These are phyloP conservation scores for Leccinum subtestaceum DNA, from an alignment of 768 basidiomycete species.

Conservation along the genomic window DNA sequence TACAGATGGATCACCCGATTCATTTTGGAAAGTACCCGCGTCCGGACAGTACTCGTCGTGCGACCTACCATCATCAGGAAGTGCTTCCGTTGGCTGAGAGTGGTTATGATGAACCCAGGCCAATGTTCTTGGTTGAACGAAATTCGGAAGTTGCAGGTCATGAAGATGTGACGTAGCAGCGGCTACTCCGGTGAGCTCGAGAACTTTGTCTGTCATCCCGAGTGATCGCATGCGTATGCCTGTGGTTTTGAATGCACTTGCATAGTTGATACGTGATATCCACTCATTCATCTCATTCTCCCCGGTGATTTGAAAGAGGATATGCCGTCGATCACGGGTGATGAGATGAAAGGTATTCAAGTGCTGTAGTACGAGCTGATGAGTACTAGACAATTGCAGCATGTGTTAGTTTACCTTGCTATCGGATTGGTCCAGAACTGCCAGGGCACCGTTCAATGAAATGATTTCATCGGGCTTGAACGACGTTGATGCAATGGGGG, in stretches of 20 bases:
- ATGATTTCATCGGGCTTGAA: conserved; percentile 85
- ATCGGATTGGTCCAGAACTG: conserved; percentile 76
- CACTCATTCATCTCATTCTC: conserved; percentile 82
- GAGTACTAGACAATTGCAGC: neutral
- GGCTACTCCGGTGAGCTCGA: conserved; percentile 78
- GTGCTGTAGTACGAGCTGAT: conserved; percentile 37
- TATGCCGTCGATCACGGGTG: conserved; percentile 74
- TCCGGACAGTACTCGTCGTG: conserved; percentile 31
- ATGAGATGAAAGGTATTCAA: conserved; percentile 74
- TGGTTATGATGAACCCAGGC: conserved; percentile 45
- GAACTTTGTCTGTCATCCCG: conserved; percentile 65
- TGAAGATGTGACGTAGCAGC: conserved; percentile 83
- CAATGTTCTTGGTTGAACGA: conserved; percentile 23
- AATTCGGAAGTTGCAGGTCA: conserved; percentile 48
- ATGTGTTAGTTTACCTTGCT: conserved; percentile 54
- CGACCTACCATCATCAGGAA: conserved; percentile 24
- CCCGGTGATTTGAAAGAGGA: conserved; percentile 70
- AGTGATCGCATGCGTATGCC: conserved; percentile 78
- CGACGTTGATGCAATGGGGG: conserved; percentile 39
- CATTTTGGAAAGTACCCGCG: conserved; percentile 20
- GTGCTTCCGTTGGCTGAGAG: conserved; percentile 37
- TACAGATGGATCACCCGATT: conserved; percentile 36
- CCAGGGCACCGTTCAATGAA: conserved; percentile 73
- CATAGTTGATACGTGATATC: conserved; percentile 92
- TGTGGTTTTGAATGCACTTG: conserved; percentile 84